Evolutionary conservation across 495 filamentous ascomycete genomes (phyloP), one percentile per base, ranked within the genome.

Genomic region (Podospora pseudocomata): DNA sequence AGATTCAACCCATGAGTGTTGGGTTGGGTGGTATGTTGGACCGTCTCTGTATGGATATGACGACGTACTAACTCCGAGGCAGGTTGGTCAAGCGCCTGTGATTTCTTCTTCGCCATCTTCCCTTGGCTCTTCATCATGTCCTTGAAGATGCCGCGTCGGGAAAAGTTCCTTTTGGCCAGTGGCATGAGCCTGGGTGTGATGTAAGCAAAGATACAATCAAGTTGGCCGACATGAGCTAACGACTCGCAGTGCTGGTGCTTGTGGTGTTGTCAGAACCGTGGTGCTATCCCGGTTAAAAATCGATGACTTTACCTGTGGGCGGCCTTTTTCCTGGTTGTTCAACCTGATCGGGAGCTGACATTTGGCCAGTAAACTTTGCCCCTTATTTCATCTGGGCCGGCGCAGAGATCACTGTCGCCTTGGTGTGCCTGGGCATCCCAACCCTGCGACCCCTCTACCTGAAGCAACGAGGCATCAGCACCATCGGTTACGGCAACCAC

Each of bases 31-130:
- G 75, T 79, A 74, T 58, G 32, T 23, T 23, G 23, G 23, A 23
- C 20, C 23, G 23, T 23, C 23, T 23, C 23, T 1, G 23, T 2
- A 9, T 13, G 5, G 4, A 4, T 18, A 28, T 19, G 26, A 60
- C 15, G 32, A 1, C 32, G 11, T 68, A 54, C 68, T 71, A 15
- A 73, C 56, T 18, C 15, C 15, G 30, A 4, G 30, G 27, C 57
- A 81, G 79, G 75, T 6, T 82, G 80, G 73, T 80, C 79, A 2
- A 78, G 77, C 61, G 68, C 75, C 11, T 77, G 79, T 65, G 81
- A 83, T 68, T 79, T 83, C 66, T 74, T 80, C 61, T 80, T 83
- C 56, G 81, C 79, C 30, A 70, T 74, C 11, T 79, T 82, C n/a
- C 80, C 80, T 16, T 82, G 80, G 78, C 49, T 82, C 18, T 79